Evolutionary conservation across 352 stramenopile species (phyloP), one percentile per base, ranked within the genome.

Genomic region (Globisporangium spinosum): DNA sequence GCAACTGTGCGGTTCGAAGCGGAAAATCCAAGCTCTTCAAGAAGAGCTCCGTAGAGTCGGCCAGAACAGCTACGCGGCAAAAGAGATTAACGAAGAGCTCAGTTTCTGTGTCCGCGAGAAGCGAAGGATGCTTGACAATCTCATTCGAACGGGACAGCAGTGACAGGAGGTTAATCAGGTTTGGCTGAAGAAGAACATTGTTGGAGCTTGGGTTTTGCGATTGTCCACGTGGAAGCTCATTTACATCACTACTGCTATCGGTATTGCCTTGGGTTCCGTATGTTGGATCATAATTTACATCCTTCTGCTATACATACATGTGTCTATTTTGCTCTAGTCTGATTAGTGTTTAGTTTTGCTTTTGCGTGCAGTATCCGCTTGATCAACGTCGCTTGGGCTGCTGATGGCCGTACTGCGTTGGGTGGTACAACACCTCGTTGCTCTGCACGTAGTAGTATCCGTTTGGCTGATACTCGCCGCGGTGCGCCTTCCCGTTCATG

Each of bases 1-100:
- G n/a, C 70, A 67, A 13, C 47, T 75, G 8, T 54, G 59, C 25
- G 70, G 70, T 2, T 69, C 70, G 10, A 75, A 75, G 38, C 70
- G 70, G 35, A 71, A 71, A 43, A 70, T 71, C 38, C 64, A 71
- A 35, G 60, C 35, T 47, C 57, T 75, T 13, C 70, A 68, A 35
- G 27, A 63, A 35, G 70, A 75, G 23, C 66, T 72, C 3, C 29
- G 32, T n/a, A 57, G 15, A 32, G 64, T 65, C 43, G 56, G 54
- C 40, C 15, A 43, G 1, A 54, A 34, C 29, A 64, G 32, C 38
- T 17, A 43, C 10, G 58, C 63, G 13, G 62, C 57, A 7, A 58
- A 67, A 15, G n/a, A 40, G 8, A 49, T 69, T 13, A 10, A 25
- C 1, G 56, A 69, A 17, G 70, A 75, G 32, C 62, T 75, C 34